Conservation (phyloP, 768 basidiomycete species). For the Terana coerulea region DNA sequence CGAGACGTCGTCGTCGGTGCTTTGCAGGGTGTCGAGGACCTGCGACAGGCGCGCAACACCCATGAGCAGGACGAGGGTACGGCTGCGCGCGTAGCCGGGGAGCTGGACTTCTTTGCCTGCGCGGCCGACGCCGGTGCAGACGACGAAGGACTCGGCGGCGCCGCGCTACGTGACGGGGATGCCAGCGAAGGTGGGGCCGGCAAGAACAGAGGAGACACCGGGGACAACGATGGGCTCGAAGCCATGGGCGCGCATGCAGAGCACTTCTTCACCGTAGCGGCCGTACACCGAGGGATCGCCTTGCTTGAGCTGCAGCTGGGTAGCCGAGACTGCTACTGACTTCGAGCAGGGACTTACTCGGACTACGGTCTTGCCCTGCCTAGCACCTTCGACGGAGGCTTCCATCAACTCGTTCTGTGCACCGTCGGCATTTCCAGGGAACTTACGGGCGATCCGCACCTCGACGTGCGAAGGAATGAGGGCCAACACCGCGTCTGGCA, state of each 20-base stretch:
- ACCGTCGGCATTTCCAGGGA: slow-evolving; percentile 94
- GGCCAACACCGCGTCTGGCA: slow-evolving; percentile 81
- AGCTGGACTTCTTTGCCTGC: slow-evolving; percentile 76
- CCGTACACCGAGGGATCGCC: slow-evolving; percentile 97
- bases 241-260: slow-evolving; percentile 85
- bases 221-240: slow-evolving; percentile 85
- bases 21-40: slow-evolving; percentile 60
- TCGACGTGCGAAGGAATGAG: slow-evolving; percentile 72
- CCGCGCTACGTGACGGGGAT: slow-evolving; percentile 97
- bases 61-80: slow-evolving; percentile 89
- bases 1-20: slow-evolving; percentile 8
- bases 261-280: slow-evolving; percentile 89
- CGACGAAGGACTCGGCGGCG: slow-evolving; percentile 81
- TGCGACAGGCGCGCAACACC: slow-evolving; percentile 83
- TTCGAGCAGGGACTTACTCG: slow-evolving; percentile 51
- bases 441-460: slow-evolving; percentile 91
- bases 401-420: slow-evolving; percentile 96
- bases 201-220: slow-evolving; percentile 85
- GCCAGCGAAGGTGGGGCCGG: slow-evolving; percentile 83
- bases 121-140: slow-evolving; percentile 93
- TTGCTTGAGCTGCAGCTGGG: slow-evolving; percentile 75
- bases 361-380: slow-evolving; percentile 78
- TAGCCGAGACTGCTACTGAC: not conserved
- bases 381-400: slow-evolving; percentile 80
- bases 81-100: slow-evolving; percentile 81